These are phyloP conservation scores for Escallonia rubra DNA, from an alignment of 129 eudicot genomes.

Conservation along the genomic window DNA sequence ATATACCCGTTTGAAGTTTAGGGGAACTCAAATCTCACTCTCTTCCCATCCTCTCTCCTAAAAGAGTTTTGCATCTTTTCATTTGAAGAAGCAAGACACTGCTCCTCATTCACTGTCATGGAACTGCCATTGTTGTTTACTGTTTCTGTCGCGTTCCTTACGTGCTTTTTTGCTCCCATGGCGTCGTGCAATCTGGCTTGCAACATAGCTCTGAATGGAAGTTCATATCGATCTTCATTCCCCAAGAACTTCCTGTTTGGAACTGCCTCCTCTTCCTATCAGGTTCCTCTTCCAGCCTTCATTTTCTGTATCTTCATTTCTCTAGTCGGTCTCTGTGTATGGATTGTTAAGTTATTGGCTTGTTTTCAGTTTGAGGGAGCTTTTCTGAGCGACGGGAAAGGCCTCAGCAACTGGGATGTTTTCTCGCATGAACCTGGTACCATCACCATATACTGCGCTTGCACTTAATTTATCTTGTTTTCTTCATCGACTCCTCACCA, in stretches of 20 bases:
- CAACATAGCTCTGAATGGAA: slow-evolving; percentile 2
- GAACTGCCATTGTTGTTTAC: background rate
- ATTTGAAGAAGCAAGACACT: background rate
- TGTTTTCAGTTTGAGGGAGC: slow-evolving; percentile 77
- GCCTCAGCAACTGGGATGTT: slow-evolving; percentile 77
- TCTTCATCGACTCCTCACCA: background rate
- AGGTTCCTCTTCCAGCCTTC: slow-evolving; percentile 30
- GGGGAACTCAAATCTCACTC: too few species aligned
- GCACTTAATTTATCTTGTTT: background rate
- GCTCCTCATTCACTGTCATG: slow-evolving; percentile 8
- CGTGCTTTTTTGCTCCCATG: slow-evolving; percentile 1
- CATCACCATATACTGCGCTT: background rate
- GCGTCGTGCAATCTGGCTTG: slow-evolving; percentile 8
- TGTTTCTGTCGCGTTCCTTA: background rate
- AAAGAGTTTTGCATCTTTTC: too few species aligned
- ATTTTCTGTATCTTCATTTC: background rate
- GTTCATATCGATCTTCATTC: slow-evolving; percentile 25
- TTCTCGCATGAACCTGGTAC: slow-evolving; percentile 64
- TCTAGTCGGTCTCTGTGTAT: background rate
- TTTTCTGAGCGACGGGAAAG: slow-evolving; percentile 66
- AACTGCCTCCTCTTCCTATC: slow-evolving; percentile 87
- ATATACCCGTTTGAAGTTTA: too few species aligned
- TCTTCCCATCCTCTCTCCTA: too few species aligned
- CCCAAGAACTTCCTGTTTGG: slow-evolving; percentile 71
- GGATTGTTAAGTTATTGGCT: background rate